Evolutionary conservation across 495 filamentous ascomycete genomes (phyloP).

Genomic region (Echria macrotheca): DNA sequence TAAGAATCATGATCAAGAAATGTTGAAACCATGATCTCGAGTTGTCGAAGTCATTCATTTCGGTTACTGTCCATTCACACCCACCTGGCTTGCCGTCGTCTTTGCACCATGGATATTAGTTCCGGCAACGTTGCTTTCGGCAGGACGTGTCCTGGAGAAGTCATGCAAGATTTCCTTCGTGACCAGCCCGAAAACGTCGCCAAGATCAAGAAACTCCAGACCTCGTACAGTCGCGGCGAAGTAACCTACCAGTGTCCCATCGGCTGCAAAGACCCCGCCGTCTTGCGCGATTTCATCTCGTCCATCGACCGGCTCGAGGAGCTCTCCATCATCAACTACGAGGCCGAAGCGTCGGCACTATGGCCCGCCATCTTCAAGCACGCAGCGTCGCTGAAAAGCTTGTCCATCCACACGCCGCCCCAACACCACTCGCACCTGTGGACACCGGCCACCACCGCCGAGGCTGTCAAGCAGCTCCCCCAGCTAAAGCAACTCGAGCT

Average conservation of each 20-base stretch:
- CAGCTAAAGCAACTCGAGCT: constrained; percentile 6
- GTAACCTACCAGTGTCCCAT: not conserved
- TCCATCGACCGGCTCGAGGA: constrained; percentile 8
- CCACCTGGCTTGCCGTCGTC: not conserved
- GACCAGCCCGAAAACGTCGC: not conserved
- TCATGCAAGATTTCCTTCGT: constrained; percentile 10
- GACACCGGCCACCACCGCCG: not conserved
- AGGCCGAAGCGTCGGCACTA: constrained; percentile 2
- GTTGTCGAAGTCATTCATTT: too few species aligned
- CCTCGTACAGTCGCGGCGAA: not conserved
- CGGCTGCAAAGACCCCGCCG: constrained; percentile 2
- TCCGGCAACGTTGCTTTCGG: constrained; percentile 8
- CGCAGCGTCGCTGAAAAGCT: not conserved
- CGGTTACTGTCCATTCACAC: too few species aligned
- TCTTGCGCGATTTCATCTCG: constrained; percentile 9
- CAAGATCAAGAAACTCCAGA: constrained; percentile 12
- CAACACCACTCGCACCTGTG: not conserved
- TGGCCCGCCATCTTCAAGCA: constrained; percentile 15
- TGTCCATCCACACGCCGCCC: constrained; percentile 12
- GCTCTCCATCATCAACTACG: constrained; percentile 11
- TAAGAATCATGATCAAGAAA: too few species aligned
- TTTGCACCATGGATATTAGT: constrained; percentile 6
- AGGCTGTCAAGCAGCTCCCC: not conserved
- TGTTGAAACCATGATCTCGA: too few species aligned
- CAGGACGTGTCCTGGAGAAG: constrained; percentile 6